Base-by-base conservation (phyloP, 805 yeast genomes). In the Wickerhamiella siamensis region DNA sequence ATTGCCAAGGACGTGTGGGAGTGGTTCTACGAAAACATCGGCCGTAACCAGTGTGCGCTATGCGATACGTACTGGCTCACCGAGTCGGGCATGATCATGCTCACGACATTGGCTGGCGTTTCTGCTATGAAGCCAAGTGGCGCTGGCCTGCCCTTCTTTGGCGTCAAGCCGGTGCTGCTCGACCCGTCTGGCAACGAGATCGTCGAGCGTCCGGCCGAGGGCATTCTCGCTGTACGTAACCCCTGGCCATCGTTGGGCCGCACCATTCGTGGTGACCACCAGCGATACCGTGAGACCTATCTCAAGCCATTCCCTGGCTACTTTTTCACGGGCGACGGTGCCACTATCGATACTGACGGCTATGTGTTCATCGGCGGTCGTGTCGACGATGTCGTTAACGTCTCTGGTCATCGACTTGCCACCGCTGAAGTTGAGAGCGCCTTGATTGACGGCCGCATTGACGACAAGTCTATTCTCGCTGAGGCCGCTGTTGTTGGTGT, bases 1-100 rank as follows among this genome's bases (percentile, higher is more conserved):
- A 86, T 86, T 60, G 84, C 95, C 33, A 82, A 91, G 41, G 95
- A 87, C 59, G 76, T 86, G 52, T 87, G 95, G 95, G 84, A 82
- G 59, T 86, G 96, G 96, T 86, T 84, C 62, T 75, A 82, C 58
- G 86, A 83, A 50, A 74, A 79, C 56, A 77, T 86, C 52, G 96
- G 95, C 55, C 78, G 83, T 54, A 77, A 77, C 43, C 70, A 78
- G 57, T 82, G 88, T 53, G 79, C 80, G 58, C 74, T 82, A 47
- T 69, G 79, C 54, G 94, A 82, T 62, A 82, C 94, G 31, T 81
- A 80, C 68, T 82, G 93, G 93, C 87, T 80, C 67, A 82, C 94
- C 3, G 94, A 82, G 62, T 74, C 83, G 14, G 91, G 91, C 36
- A 75, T 87, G 38, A 91, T 81, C 57, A 65, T 82, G 57, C 73